Evolutionary conservation across 495 filamentous ascomycete species (phyloP).

Genomic region (Aspergillus cavernicola): DNA sequence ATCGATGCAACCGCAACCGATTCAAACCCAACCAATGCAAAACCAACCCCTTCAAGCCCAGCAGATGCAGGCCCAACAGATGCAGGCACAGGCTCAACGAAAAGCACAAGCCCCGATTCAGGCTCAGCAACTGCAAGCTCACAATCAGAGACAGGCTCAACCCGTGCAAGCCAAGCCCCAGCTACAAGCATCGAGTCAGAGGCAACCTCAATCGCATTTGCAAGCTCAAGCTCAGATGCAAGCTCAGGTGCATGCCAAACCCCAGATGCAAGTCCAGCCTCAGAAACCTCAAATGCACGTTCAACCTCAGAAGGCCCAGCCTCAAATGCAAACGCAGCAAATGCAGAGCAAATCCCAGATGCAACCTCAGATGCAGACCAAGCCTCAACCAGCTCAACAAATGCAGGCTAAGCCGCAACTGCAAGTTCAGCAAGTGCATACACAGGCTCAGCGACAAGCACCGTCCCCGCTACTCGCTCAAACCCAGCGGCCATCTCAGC

Average conservation of each 20-base stretch:
- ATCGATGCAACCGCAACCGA: not conserved
- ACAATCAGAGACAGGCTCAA: constrained; percentile 1
- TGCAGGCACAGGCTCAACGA: not conserved
- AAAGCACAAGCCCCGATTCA: not conserved
- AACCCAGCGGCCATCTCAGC: constrained; percentile 7
- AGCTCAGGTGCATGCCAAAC: constrained; percentile 6
- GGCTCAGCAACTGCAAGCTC: not conserved
- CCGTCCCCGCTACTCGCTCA: constrained; percentile 5
- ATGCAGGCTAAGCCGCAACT: not conserved
- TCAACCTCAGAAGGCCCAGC: not conserved
- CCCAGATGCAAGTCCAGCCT: constrained; percentile 6
- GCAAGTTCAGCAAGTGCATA: not conserved
- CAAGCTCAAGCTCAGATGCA: constrained; percentile 1
- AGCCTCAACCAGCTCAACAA: constrained; percentile 6
- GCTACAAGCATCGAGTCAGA: not conserved
- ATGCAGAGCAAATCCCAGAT: constrained; percentile 4
- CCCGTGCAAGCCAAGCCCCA: not conserved
- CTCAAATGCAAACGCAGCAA: not conserved
- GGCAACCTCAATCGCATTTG: constrained; percentile 1
- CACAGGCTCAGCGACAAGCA: constrained; percentile 4
- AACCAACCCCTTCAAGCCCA: not conserved
- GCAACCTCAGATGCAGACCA: not conserved
- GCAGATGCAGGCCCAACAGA: not conserved
- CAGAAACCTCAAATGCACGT: constrained; percentile 6
- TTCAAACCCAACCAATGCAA: too few relatives aligned